phyloP scores from a whole-genome alignment of 805 yeast species.

The Ogataea ramenticola region DNA sequence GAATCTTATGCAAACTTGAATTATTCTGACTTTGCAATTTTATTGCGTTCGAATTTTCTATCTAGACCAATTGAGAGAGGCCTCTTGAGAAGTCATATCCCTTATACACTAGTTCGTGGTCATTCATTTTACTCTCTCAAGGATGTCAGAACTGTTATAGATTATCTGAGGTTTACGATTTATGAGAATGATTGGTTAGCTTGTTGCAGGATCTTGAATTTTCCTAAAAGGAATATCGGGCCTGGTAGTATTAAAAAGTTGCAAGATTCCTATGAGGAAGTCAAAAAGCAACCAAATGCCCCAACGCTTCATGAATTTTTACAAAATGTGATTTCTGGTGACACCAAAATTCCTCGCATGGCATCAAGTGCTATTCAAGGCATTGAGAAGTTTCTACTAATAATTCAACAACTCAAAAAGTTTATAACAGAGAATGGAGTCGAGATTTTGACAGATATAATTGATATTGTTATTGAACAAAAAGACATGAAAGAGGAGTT shows the following conservation, averaged over 20 bases:
- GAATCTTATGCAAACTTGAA: slow-evolving; percentile 35
- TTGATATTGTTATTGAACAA: no score
- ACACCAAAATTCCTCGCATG: no score
- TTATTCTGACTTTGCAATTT: slow-evolving; percentile 61
- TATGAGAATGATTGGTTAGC: slow-evolving; percentile 58
- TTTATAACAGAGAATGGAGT: no score
- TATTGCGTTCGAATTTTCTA: slow-evolving; percentile 59
- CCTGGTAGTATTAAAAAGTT: slow-evolving; percentile 29
- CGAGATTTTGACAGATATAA: no score
- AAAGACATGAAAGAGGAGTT: no score
- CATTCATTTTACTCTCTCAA: slow-evolving; percentile 72
- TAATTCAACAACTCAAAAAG: no score
- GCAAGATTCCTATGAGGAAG: slow-evolving; percentile 9
- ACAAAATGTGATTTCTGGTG: no score
- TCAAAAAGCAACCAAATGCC: no score
- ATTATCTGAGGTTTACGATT: slow-evolving; percentile 55
- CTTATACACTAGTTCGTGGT: slow-evolving; percentile 66
- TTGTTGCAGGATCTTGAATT: slow-evolving; percentile 44
- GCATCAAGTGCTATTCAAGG: no score
- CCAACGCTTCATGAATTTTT: background rate
- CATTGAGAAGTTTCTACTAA: no score
- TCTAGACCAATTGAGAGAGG: slow-evolving; percentile 61
- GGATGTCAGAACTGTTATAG: slow-evolving; percentile 58
- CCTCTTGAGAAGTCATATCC: slow-evolving; percentile 46
- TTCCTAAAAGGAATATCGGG: slow-evolving; percentile 68